A percentile compares a stretch with the other conserved stretches of the same genome.
Evolutionary conservation across 208 protist genomes (phyloP).

Genomic region (Naegleria lovaniensis): DNA sequence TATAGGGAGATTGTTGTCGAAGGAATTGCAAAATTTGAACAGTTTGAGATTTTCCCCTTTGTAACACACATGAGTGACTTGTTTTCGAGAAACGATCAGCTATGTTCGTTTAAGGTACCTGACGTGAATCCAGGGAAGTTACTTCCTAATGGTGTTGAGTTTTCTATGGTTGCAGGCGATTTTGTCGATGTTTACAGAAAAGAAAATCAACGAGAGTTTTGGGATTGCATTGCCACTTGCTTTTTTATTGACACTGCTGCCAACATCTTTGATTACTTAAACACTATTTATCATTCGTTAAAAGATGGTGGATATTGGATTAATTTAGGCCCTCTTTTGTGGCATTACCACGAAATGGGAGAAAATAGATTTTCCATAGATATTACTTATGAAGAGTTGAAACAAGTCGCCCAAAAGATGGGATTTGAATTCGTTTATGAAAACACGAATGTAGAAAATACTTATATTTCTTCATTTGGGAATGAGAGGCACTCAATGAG

Average conservation of each 20-base stretch:
- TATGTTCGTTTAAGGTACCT: conserved; percentile 73
- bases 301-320: conserved; percentile 85
- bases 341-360: conserved; percentile 81
- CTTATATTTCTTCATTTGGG: background rate
- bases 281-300: conserved; percentile 79
- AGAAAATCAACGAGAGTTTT: conserved; percentile 57
- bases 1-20: background rate
- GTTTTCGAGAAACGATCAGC: conserved; percentile 71
- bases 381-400: conserved; percentile 72
- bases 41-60: conserved; percentile 80
- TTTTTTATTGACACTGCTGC: conserved; percentile 96
- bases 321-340: conserved; percentile 89
- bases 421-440: conserved; percentile 63
- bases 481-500: background rate
- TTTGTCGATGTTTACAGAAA: conserved; percentile 89
- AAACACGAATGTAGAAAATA: background rate
- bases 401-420: conserved; percentile 63
- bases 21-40: conserved; percentile 45
- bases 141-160: conserved; percentile 50
- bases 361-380: conserved; percentile 72
- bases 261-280: conserved; percentile 89
- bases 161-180: conserved; percentile 93
- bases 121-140: conserved; percentile 63
- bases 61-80: conserved; percentile 82
- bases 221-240: conserved; percentile 82